phyloP scores from a whole-genome alignment of 805 yeast genomes.

The Blastobotrys chiropterorum region DNA sequence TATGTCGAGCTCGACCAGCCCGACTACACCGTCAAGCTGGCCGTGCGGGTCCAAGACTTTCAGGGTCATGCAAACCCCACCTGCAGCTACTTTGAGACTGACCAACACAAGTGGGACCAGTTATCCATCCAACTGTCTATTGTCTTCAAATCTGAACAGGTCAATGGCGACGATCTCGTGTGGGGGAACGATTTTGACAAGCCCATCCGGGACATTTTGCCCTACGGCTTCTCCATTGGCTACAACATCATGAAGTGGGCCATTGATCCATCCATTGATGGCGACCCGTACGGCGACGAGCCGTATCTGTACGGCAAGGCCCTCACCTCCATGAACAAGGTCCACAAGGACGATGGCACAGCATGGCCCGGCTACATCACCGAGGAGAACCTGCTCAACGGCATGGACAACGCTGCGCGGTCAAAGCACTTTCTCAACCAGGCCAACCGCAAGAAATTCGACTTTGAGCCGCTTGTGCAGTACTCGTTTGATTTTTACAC shows the following conservation, averaged over 20 bases:
- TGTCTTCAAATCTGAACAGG: slow-evolving; percentile 33
- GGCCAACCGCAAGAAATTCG: slow-evolving; percentile 36
- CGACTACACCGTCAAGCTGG: slow-evolving; percentile 24
- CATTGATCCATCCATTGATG: slow-evolving; percentile 59
- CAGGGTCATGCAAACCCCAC: slow-evolving; percentile 32
- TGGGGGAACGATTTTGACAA: slow-evolving; percentile 64
- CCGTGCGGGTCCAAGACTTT: slow-evolving; percentile 42
- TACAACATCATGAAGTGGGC: slow-evolving; percentile 49
- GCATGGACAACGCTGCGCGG: neutral
- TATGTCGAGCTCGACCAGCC: slow-evolving; percentile 23
- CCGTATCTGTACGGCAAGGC: slow-evolving; percentile 63
- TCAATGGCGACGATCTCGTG: slow-evolving; percentile 49
- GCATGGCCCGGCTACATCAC: neutral
- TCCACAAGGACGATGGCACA: slow-evolving; percentile 28
- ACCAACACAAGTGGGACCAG: slow-evolving; percentile 23
- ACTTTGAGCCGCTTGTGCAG: slow-evolving; percentile 33
- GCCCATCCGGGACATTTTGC: slow-evolving; percentile 54
- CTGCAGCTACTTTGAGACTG: slow-evolving; percentile 23
- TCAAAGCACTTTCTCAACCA: slow-evolving; percentile 35
- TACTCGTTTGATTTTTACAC: slow-evolving; percentile 53
- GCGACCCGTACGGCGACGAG: slow-evolving; percentile 52
- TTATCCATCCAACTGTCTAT: slow-evolving; percentile 37
- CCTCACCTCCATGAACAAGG: slow-evolving; percentile 48
- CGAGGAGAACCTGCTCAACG: neutral
- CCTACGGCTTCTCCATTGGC: slow-evolving; percentile 50